Percentiles rank a stretch among this genome's conserved stretches.
Evolutionary conservation across 371 early-diverging fungal species (phyloP).

Genomic region (Mucor circinelloides): DNA sequence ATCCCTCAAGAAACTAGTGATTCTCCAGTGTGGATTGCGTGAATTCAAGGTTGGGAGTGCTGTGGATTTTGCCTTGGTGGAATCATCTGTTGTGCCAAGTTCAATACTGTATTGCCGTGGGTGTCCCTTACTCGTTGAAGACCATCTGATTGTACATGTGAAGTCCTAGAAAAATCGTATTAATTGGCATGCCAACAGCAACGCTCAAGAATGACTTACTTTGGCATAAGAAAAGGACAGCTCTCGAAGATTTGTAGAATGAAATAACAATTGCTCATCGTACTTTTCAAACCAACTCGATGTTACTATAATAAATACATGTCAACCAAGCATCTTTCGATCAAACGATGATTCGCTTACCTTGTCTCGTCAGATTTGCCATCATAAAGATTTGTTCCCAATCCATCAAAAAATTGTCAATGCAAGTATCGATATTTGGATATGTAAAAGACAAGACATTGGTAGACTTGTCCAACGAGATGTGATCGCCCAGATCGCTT

Average conservation of each 20-base stretch:
- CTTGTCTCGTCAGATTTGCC: slow-evolving; percentile 46
- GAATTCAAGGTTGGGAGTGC: slow-evolving; percentile 15
- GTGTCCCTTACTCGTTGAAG: slow-evolving; percentile 23
- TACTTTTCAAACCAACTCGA: slow-evolving; percentile 46
- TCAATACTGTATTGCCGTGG: slow-evolving; percentile 38
- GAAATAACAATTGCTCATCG: slow-evolving; percentile 37
- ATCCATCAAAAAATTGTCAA: slow-evolving; percentile 44
- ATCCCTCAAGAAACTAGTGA: slow-evolving; percentile 40
- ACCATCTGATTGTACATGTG: slow-evolving; percentile 46
- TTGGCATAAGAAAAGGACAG: slow-evolving; percentile 46
- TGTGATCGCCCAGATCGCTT: slow-evolving; percentile 44
- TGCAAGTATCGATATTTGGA: slow-evolving; percentile 42
- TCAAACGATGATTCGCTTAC: slow-evolving; percentile 15
- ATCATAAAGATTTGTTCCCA: slow-evolving; percentile 57
- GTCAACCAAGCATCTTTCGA: not conserved
- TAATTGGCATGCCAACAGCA: not conserved
- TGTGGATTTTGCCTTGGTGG: slow-evolving; percentile 7
- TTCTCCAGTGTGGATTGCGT: slow-evolving; percentile 51
- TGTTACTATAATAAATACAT: slow-evolving; percentile 23
- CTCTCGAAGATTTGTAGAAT: slow-evolving; percentile 37
- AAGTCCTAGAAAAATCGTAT: slow-evolving; percentile 18
- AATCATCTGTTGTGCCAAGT: slow-evolving; percentile 20
- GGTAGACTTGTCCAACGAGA: slow-evolving; percentile 40
- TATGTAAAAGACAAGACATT: slow-evolving; percentile 49
- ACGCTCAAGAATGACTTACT: slow-evolving; percentile 5